Evolutionary conservation across 345 rosid species (phyloP).

Genomic region (Laguncularia racemosa): DNA sequence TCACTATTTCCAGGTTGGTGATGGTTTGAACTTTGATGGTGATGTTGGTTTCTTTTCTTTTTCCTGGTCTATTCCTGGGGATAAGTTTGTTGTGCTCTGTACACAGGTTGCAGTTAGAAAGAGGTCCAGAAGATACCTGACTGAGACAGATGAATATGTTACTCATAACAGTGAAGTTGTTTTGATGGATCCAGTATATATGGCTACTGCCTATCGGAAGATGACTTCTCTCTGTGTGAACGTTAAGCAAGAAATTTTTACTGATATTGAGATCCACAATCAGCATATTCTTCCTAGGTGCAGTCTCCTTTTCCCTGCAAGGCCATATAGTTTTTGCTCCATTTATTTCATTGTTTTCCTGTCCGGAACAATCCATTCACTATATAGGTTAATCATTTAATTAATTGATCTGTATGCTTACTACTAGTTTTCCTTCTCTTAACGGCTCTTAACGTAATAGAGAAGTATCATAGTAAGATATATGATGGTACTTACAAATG

Average conservation of each 20-base stretch:
- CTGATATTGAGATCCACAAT: conserved; percentile 92
- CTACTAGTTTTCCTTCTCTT: no score
- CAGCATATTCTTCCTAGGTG: conserved; percentile 92
- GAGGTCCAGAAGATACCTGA: conserved; percentile 76
- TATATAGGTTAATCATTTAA: no score
- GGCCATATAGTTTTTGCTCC: no score
- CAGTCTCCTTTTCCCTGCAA: neutral
- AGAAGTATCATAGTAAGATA: no score
- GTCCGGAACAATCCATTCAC: no score
- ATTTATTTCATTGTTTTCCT: no score
- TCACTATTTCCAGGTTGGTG: conserved; percentile 81
- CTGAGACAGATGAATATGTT: conserved; percentile 92
- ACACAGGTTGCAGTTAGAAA: conserved; percentile 79
- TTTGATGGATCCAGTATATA: conserved; percentile 56
- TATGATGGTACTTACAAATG: no score
- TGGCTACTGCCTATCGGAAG: conserved; percentile 84
- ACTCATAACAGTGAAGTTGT: conserved; percentile 42
- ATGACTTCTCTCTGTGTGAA: conserved; percentile 70
- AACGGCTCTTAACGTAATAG: no score
- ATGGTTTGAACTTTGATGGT: conserved; percentile 9
- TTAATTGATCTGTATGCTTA: no score
- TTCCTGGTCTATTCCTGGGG: conserved; percentile 3
- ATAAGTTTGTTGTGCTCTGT: conserved; percentile 3
- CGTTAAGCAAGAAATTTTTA: conserved; percentile 72
- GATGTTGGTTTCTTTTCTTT: neutral